A percentile compares a stretch with the other conserved stretches of the same genome.
These are phyloP conservation scores for Oenanthe sinensis DNA, from an alignment of 129 eudicot genomes.

Conservation along the genomic window DNA sequence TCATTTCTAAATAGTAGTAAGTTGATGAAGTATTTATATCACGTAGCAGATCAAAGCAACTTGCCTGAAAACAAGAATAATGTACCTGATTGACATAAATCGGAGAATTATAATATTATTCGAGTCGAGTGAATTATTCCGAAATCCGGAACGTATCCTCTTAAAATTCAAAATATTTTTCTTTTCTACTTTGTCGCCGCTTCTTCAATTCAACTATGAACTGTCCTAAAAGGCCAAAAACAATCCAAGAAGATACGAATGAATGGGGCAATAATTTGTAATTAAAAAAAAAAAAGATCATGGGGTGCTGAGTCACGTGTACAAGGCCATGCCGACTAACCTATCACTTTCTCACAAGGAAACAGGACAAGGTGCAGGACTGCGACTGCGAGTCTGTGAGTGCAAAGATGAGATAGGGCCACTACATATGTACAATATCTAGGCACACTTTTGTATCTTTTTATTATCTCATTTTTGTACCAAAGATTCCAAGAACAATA, in stretches of 20 bases:
- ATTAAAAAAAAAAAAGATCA: background rate
- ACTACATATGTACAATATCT: background rate
- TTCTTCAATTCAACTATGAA: background rate
- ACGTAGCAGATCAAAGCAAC: too few relatives aligned
- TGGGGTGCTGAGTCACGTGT: background rate
- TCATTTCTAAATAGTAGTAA: too few relatives aligned
- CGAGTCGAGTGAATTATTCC: too few relatives aligned
- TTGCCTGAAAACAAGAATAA: too few relatives aligned
- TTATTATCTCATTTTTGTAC: too few relatives aligned
- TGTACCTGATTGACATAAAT: too few relatives aligned
- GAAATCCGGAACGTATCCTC: too few relatives aligned
- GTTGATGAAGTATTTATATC: too few relatives aligned
- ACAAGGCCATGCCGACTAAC: background rate
- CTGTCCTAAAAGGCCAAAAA: background rate
- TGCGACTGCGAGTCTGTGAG: background rate
- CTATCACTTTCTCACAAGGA: background rate
- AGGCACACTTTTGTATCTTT: background rate
- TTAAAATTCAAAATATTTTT: too few relatives aligned
- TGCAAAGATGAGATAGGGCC: background rate
- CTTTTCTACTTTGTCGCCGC: too few relatives aligned
- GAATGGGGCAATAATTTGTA: background rate
- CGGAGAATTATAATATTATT: too few relatives aligned
- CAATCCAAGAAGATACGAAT: background rate
- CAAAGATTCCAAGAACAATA: background rate
- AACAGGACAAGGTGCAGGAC: conserved; percentile 1